Evolutionary conservation across 768 basidiomycete genomes (phyloP).

Genomic region (Tulasnella sp.): DNA sequence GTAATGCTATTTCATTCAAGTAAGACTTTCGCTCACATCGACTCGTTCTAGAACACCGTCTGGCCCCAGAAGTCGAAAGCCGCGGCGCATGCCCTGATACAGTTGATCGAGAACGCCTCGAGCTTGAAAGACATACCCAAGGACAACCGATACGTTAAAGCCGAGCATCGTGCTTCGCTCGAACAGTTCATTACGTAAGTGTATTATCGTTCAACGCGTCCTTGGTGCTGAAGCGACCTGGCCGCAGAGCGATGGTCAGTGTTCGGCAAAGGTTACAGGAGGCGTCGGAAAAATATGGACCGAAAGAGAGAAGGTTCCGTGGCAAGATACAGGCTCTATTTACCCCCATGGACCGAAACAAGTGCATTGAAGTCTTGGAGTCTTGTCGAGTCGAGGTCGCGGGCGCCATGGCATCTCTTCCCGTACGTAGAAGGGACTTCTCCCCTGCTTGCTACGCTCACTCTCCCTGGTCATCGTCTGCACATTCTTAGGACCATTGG

Average conservation of each 20-base stretch:
- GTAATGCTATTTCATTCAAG: too few relatives aligned
- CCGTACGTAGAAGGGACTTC: not conserved
- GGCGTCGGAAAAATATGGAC: not conserved
- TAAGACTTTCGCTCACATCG: too few relatives aligned
- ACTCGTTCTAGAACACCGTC: too few relatives aligned
- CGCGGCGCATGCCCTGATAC: too few relatives aligned
- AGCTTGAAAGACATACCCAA: too few relatives aligned
- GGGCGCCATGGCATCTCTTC: not conserved
- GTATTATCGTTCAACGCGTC: too few relatives aligned
- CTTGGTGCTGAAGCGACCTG: too few relatives aligned
- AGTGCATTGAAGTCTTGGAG: not conserved
- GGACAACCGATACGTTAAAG: too few relatives aligned
- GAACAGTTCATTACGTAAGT: too few relatives aligned
- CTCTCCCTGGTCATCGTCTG: not conserved
- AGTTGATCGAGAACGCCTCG: too few relatives aligned
- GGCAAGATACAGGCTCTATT: not conserved
- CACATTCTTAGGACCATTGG: not conserved
- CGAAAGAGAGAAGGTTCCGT: not conserved
- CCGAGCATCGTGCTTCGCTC: too few relatives aligned
- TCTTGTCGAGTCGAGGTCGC: not conserved
- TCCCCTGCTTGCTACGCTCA: not conserved
- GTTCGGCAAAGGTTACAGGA: not conserved
- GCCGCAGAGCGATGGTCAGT: not conserved
- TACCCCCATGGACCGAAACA: not conserved
- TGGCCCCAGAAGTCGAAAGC: too few relatives aligned